Conservation (phyloP, 768 basidiomycete genomes). For the Chalciporus sphaerocephalus region DNA sequence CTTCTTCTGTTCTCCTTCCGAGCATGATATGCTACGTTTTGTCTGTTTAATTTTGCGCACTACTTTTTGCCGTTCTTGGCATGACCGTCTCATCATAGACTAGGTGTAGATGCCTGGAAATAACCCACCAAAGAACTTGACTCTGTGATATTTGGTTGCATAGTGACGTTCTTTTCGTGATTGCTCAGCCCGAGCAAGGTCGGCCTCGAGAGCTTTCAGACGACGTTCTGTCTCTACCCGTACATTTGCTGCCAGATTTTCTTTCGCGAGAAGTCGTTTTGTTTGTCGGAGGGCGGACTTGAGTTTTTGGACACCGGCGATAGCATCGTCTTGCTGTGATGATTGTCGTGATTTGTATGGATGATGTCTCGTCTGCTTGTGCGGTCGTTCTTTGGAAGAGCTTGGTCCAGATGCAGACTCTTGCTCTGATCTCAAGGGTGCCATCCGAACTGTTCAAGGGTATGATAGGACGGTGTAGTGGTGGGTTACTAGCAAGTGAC, state of each 20-base stretch:
- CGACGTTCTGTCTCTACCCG: slow-evolving; percentile 78
- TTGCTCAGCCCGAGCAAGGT: slow-evolving; percentile 60
- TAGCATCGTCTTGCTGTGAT: slow-evolving; percentile 11
- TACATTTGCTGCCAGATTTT: slow-evolving; percentile 80
- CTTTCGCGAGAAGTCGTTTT: slow-evolving; percentile 77
- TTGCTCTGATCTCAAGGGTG: slow-evolving; percentile 14
- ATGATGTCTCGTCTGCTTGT: slow-evolving; percentile 9
- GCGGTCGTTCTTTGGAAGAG: slow-evolving; percentile 13
- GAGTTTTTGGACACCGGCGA: slow-evolving; percentile 78
- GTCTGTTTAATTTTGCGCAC: slow-evolving; percentile 67
- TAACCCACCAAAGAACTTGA: slow-evolving; percentile 92
- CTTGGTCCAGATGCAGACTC: slow-evolving; percentile 1
- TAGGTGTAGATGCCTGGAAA: not conserved
- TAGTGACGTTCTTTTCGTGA: slow-evolving; percentile 67
- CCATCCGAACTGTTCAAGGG: slow-evolving; percentile 13
- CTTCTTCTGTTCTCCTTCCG: slow-evolving; percentile 35
- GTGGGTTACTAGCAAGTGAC: no score
- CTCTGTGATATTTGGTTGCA: slow-evolving; percentile 78
- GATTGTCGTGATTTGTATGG: slow-evolving; percentile 16
- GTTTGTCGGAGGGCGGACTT: slow-evolving; percentile 85
- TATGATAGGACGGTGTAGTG: slow-evolving; percentile 11
- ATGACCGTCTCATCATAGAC: not conserved
- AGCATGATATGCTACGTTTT: slow-evolving; percentile 48
- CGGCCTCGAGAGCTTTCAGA: slow-evolving; percentile 67
- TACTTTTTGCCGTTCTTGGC: slow-evolving; percentile 81